phyloP scores from a whole-genome alignment of 352 stramenopile genomes.

The Globisporangium megalacanthum region DNA sequence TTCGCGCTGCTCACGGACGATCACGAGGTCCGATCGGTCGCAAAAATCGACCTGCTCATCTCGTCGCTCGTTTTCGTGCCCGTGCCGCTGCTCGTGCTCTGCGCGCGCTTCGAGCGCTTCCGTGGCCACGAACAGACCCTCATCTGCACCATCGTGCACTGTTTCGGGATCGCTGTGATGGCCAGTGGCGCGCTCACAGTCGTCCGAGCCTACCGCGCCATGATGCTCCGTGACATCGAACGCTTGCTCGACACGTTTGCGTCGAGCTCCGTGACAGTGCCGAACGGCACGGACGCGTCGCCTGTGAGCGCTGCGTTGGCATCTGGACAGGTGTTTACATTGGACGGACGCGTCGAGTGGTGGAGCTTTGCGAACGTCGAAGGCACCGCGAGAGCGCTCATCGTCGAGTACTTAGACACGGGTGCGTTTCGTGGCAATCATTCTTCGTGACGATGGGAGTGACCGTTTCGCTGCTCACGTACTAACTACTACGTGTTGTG shows the following conservation, averaged over 20 bases:
- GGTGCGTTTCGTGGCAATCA: constrained; percentile 16
- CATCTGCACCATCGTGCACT: constrained; percentile 62
- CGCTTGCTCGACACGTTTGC: constrained; percentile 27
- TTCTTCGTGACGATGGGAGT: not conserved
- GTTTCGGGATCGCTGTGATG: constrained; percentile 51
- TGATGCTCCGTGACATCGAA: constrained; percentile 49
- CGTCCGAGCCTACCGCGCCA: constrained; percentile 32
- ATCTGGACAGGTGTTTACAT: constrained; percentile 14
- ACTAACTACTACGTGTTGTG: not conserved
- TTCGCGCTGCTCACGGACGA: constrained; percentile 36
- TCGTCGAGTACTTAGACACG: constrained; percentile 46
- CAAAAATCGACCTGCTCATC: constrained; percentile 31
- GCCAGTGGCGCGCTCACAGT: constrained; percentile 38
- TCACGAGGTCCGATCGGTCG: constrained; percentile 22
- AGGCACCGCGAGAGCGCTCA: constrained; percentile 31
- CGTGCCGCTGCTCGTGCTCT: constrained; percentile 47
- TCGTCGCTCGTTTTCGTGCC: constrained; percentile 53
- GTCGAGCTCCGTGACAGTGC: not conserved
- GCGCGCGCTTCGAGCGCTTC: constrained; percentile 47
- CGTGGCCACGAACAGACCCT: constrained; percentile 50
- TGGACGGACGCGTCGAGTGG: constrained; percentile 32
- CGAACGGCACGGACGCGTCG: constrained; percentile 3
- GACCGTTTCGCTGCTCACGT: too few relatives aligned
- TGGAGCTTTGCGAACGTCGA: constrained; percentile 64
- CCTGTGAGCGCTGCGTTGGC: not conserved